phyloP scores from a whole-genome alignment of 2,329 filamentous ascomycete species.

The Phoma herbarum region DNA sequence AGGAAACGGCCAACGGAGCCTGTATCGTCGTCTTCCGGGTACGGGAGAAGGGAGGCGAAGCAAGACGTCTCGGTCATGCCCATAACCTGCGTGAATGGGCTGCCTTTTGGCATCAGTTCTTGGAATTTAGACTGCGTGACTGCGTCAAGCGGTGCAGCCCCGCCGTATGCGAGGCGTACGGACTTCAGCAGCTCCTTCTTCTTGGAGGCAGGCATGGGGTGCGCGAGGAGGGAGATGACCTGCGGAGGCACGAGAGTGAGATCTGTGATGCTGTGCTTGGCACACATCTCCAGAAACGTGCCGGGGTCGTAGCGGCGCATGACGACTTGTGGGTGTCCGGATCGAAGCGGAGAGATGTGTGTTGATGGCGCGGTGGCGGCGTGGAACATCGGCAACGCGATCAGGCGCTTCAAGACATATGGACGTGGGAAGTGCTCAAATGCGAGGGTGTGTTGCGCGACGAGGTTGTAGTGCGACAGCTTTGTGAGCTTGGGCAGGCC shows the following conservation, averaged over 20 bases:
- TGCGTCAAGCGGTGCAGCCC: neutral
- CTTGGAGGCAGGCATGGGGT: neutral
- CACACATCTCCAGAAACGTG: neutral
- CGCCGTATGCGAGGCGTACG: neutral
- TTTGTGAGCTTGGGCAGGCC: neutral
- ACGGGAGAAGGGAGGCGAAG: neutral
- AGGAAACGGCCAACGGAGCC: neutral
- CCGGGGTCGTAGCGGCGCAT: neutral
- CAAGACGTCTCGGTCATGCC: neutral
- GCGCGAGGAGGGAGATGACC: neutral
- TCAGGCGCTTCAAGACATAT: neutral
- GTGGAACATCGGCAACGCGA: neutral
- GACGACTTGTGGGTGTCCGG: neutral
- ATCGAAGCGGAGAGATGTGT: neutral
- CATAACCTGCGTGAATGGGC: neutral
- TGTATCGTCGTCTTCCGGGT: neutral
- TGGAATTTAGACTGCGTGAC: neutral
- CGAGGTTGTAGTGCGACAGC: neutral
- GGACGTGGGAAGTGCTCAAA: neutral
- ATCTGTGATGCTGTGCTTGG: neutral
- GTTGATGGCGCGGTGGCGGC: neutral
- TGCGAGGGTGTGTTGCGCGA: neutral
- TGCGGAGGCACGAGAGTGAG: neutral
- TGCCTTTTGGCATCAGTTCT: neutral
- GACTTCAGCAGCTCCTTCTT: neutral